Percentiles rank a stretch among this genome's conserved stretches.
phyloP scores from a whole-genome alignment of 2,329 filamentous ascomycete species.

The Graphilbum fragrans region DNA sequence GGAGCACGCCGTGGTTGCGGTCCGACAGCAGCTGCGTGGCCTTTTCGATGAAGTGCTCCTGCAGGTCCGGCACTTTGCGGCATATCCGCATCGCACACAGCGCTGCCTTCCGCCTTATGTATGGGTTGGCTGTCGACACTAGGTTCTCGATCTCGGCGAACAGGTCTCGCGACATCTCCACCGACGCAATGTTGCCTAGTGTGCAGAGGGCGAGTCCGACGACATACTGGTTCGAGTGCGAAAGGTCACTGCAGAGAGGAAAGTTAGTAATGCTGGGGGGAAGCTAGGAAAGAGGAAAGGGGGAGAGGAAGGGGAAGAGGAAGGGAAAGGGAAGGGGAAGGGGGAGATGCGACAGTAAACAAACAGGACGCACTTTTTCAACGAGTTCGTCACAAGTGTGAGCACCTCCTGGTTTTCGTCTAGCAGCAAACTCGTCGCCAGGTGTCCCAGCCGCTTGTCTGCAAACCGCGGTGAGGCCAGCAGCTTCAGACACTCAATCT shows the following conservation, averaged over 20 bases:
- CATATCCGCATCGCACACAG: conserved; percentile 99
- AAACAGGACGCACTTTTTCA: conserved; percentile 64
- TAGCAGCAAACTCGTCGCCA: conserved; percentile 89
- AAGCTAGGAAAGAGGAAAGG: not conserved
- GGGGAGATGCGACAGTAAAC: not conserved
- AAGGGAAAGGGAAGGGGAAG: not conserved
- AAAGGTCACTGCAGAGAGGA: conserved; percentile 61
- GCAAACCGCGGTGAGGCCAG: conserved; percentile 94
- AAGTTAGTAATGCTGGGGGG: not conserved
- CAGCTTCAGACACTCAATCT: conserved; percentile 98
- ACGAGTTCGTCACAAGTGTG: conserved; percentile 91
- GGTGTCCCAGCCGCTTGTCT: conserved; percentile 89
- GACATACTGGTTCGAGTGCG: conserved; percentile 96
- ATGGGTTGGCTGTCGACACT: conserved; percentile 89
- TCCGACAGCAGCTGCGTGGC: conserved; percentile 79
- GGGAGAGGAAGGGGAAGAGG: conserved; percentile 29
- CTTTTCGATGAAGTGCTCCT: conserved; percentile 96
- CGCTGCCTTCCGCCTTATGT: conserved; percentile 91
- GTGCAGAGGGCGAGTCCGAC: conserved; percentile 94
- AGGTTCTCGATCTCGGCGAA: conserved; percentile 93
- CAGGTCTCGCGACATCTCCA: conserved; percentile 96
- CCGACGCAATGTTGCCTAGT: conserved; percentile 90
- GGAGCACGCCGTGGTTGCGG: conserved; percentile 86
- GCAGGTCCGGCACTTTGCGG: conserved; percentile 90
- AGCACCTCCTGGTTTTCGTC: conserved; percentile 98